phyloP scores from a whole-genome alignment of 2,329 filamentous ascomycete genomes.

The Aspergillus pseudoviridinutans region DNA sequence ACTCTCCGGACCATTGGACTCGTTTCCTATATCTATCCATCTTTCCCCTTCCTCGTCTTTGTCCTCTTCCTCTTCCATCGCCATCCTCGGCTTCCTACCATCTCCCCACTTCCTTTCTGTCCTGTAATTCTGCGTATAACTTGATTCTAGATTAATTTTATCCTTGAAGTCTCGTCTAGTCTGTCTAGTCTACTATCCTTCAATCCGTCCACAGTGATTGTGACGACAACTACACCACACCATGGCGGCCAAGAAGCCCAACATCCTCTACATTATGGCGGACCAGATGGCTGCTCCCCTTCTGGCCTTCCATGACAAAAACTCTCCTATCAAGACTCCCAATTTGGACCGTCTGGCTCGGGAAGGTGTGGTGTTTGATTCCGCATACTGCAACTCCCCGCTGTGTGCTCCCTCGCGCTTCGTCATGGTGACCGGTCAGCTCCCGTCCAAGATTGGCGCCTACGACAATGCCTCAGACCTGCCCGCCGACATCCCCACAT shows the following conservation, averaged over 20 bases:
- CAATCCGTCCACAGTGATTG: not conserved
- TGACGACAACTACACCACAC: slow-evolving; percentile 1
- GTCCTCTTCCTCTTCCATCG: slow-evolving; percentile 3
- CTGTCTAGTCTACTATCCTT: not conserved
- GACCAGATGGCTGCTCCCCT: slow-evolving; percentile 89
- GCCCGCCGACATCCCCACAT: slow-evolving; percentile 79
- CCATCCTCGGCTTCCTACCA: not conserved
- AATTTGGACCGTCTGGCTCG: slow-evolving; percentile 80
- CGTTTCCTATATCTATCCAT: not conserved
- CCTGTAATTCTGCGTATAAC: not conserved
- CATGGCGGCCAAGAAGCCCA: slow-evolving; percentile 55
- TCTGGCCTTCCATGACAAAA: slow-evolving; percentile 85
- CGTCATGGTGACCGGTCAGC: slow-evolving; percentile 87
- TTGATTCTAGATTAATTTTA: not conserved
- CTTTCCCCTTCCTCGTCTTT: slow-evolving; percentile 2
- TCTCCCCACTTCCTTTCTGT: not conserved
- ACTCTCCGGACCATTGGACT: not conserved
- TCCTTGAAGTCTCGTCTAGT: not conserved
- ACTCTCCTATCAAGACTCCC: slow-evolving; percentile 87
- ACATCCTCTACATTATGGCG: slow-evolving; percentile 93
- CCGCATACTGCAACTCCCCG: slow-evolving; percentile 89
- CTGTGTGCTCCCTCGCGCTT: slow-evolving; percentile 90
- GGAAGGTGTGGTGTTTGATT: slow-evolving; percentile 83
- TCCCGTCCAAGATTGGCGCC: slow-evolving; percentile 86
- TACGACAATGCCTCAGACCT: slow-evolving; percentile 90